These are phyloP conservation scores for Colletotrichum sp. DNA, from an alignment of 2,329 filamentous ascomycete genomes.

Conservation along the genomic window DNA sequence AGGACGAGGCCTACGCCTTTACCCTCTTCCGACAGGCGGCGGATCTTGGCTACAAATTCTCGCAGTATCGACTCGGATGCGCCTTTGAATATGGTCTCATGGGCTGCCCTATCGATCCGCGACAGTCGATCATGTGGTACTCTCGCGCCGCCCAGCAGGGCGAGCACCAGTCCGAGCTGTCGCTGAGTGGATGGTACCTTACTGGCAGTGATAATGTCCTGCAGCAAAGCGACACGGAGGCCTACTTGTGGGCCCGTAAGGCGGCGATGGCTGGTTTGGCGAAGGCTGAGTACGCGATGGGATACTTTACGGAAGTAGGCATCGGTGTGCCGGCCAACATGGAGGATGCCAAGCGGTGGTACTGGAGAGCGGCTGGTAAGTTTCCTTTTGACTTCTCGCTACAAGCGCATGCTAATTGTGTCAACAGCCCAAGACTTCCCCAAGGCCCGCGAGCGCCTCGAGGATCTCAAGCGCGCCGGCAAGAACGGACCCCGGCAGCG, in stretches of 20 bases:
- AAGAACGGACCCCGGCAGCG: constrained; percentile 74
- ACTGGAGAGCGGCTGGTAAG: constrained; percentile 95
- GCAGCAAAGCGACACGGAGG: constrained; percentile 91
- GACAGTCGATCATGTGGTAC: constrained; percentile 92
- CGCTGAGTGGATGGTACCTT: constrained; percentile 90
- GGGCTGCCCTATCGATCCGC: constrained; percentile 81
- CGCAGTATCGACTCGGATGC: constrained; percentile 86
- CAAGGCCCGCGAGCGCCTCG: constrained; percentile 89
- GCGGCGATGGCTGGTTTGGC: constrained; percentile 85
- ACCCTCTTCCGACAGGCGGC: constrained; percentile 85
- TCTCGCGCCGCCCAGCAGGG: constrained; percentile 88
- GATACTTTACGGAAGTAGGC: constrained; percentile 94
- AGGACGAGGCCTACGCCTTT: constrained; percentile 83
- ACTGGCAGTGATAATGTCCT: constrained; percentile 89
- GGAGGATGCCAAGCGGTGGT: constrained; percentile 98
- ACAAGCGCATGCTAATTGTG: constrained; percentile 30
- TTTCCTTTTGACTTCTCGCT: constrained; percentile 28
- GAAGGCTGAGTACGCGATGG: constrained; percentile 98
- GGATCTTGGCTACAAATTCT: constrained; percentile 92
- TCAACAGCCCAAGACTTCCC: constrained; percentile 85
- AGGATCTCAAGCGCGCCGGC: constrained; percentile 80
- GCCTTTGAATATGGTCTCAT: constrained; percentile 90
- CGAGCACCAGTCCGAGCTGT: constrained; percentile 90
- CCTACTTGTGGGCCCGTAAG: constrained; percentile 96
- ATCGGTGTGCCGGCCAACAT: constrained; percentile 86